Base-by-base conservation (phyloP, 1,139 yeast genomes). In the Keqinozyma sinolaborantium region DNA sequence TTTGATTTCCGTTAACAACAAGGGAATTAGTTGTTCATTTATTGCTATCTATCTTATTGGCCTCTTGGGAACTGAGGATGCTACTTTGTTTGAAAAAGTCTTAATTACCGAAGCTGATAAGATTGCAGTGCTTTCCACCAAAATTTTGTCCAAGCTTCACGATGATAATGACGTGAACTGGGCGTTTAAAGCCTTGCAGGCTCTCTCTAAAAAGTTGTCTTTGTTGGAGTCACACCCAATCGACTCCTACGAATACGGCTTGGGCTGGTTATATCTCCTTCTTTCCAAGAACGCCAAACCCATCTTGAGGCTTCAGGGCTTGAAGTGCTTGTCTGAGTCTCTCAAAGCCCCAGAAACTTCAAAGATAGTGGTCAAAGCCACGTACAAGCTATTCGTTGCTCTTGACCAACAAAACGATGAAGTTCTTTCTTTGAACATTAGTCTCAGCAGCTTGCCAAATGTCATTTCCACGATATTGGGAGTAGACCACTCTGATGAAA, bases 1-100 rank as follows among this genome's bases (percentile, higher is more conserved):
- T 16, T 51, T 75, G 31, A 70, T 76, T 16, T 55, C 70, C 24
- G 58, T 70, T 5, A 53, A 75, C 20, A 70, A 60, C 39, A 77
- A 73, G 42, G 69, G 73, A 6, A 65, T 77, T 14, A 53, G 64
- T 2, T 65, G 71, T 39, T 71, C 78, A 4, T 76, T 69, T 43
- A 76, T 78, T 7, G 38, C 58, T 13, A 47, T 64, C 30, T 41
- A 53, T 11, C 51, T 34, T 26, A 35, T 38, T 28, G 30, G 26
- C 3, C 31, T 33, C 19, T 33, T 41, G 27, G 16, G 32, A 4
- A 36, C 39, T 14, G 33, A 39, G 12, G 25, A 24, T 32, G 20
- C 32, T 1, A 50, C 47, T 13, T 54, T 69, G 2, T 46, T 64
- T 19, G 35, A 35, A 37, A 32, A 33, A 36, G 19, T 27, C n/a